Evolutionary conservation across 768 basidiomycete genomes (phyloP), one percentile per base, ranked within the genome.

Genomic region (Tephrocybe sp.): DNA sequence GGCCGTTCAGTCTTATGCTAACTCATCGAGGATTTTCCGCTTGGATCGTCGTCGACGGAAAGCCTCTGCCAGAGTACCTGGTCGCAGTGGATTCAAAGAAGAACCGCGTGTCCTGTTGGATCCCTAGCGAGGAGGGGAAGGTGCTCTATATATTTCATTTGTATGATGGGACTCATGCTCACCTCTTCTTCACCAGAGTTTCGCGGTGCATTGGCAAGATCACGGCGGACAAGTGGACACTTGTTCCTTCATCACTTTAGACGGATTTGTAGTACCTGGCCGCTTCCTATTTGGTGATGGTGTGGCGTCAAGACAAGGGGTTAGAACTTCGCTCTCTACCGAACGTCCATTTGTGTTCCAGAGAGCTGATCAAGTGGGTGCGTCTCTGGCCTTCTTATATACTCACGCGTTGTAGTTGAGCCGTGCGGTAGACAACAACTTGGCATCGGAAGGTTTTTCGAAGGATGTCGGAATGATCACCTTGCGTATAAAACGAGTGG

Each of bases 191-290:
- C 19, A 26, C 28, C 55, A 87, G 85, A 62, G 55, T 5, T 88
- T 88, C 62, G 69, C 71, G 3, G 76, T 88, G 0, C 75, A 81
- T 56, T 89, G 86, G 87, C 73, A 70, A 32, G 86, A 89, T 58
- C 69, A 76, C 47, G 85, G 78, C 26, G 72, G 78, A 30, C 61
- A 62, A 24, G 61, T 79, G 5, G 74, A 80, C 45, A 79, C 82
- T 3, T 85, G 82, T 49, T 67, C 76, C 0, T 87, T 76, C 58
- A 80, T 89, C 18, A 71, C 69, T n/a, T 65, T 89, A 7, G 87
- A 89, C 59, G 86, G 85, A 2, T 71, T 78, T 44, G 65, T 73
- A 3, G 80, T 83, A 1, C 79, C 87, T 1, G 87, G 86, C 4
- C 68, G 78, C 13, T 87, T 86, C 57, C 61, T 87, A 15, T 74